These are phyloP conservation scores for Chrysoporthe cubensis DNA, from an alignment of 2,329 filamentous ascomycete species.

Conservation along the genomic window DNA sequence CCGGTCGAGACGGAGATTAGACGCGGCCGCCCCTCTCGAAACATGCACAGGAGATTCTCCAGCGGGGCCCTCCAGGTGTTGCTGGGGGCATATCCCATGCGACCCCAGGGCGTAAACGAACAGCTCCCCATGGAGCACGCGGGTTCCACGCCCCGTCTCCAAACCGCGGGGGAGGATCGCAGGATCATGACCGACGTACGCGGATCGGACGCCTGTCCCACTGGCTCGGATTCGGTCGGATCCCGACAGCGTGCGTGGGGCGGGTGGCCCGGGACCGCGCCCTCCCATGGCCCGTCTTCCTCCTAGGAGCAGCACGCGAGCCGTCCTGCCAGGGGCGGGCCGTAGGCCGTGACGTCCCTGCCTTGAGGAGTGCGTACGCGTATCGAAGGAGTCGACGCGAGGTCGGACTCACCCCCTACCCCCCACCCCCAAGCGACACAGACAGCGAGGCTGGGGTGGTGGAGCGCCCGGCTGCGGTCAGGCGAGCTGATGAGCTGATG, in stretches of 20 bases:
- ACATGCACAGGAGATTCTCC: neutral
- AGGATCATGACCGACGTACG: neutral
- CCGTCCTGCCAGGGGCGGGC: neutral
- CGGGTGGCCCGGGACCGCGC: too few relatives aligned
- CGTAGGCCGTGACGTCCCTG: neutral
- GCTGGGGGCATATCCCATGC: neutral
- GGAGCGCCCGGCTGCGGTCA: neutral
- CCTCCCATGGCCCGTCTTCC: neutral
- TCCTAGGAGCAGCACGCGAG: neutral
- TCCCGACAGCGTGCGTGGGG: neutral
- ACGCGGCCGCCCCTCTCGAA: neutral
- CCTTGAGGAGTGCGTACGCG: neutral
- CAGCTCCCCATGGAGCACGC: neutral
- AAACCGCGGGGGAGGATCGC: neutral
- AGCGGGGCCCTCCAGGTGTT: neutral
- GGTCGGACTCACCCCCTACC: neutral
- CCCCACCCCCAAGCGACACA: neutral
- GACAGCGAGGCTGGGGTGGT: neutral
- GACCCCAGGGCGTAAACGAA: neutral
- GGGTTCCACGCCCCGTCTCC: neutral
- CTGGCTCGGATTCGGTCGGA: neutral
- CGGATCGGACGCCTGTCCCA: neutral
- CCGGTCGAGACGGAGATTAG: neutral
- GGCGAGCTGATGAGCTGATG: neutral
- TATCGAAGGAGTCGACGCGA: neutral